Evolutionary conservation across 352 stramenopile species (phyloP), one percentile per base, ranked within the genome.

Genomic region (Globisporangium canariense): DNA sequence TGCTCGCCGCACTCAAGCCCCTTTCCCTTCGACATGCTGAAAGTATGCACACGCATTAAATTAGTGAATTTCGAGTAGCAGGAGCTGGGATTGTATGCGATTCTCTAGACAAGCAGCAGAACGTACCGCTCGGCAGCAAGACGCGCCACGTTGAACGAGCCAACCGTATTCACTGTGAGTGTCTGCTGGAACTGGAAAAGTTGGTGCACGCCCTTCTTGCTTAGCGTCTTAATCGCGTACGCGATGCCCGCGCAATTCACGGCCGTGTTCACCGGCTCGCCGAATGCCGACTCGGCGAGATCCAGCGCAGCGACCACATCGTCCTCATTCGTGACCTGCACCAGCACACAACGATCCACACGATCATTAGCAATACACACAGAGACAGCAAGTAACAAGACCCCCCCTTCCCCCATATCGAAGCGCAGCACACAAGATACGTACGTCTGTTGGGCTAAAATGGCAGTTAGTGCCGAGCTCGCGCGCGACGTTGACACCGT

Each of bases 121-220:
- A 51, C 78, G 45, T 74, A 97, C 90, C 93, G 80, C 74, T 98
- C 91, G 10, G 97, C 96, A 2, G 96, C 88, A 30, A 99, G 85
- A 43, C 97, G 90, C 20, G 90, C 82, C 43, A 99, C 82, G 76
- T 99, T 99, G 83, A 99, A 99, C 41, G 95, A 98, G 45, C 98
- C 97, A 43, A 97, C 79, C 2, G 94, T 90, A 78, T 99, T 99
- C 22, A 99, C 85, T 28, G 94, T 90, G 32, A 99, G 74, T n/a
- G 97, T 96, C 60, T 97, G 86, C 64, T 91, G 80, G 74, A 99
- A 99, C 67, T 96, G 83, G 62, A 91, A 90, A 25, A 98, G 77
- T 58, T 94, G 81, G 82, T 98, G 94, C 58, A 86, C 78, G 25
- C 89, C 72, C 70, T 98, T 98, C 74, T 97, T 97, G 51, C 85